These are phyloP conservation scores for Backusella psychrophila DNA, from an alignment of 192 early-diverging fungal genomes.

Conservation along the genomic window DNA sequence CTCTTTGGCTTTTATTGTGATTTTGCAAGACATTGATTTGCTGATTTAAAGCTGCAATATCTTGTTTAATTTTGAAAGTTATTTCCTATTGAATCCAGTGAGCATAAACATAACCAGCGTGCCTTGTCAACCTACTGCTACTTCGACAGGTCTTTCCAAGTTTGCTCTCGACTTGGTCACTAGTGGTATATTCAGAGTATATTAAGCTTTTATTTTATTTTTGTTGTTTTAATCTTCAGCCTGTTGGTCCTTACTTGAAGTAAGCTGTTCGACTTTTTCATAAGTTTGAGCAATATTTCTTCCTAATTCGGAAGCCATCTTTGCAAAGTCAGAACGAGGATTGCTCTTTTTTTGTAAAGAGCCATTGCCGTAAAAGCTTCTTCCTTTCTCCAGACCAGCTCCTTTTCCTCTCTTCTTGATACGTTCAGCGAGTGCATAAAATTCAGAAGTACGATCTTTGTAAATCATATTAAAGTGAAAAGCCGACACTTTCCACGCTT, in stretches of 20 bases:
- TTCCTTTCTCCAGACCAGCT: slow-evolving; percentile 16
- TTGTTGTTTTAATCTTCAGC: not conserved
- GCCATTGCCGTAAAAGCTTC: not conserved
- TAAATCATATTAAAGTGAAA: slow-evolving; percentile 30
- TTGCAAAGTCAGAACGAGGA: slow-evolving; percentile 69
- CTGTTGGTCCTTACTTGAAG: slow-evolving; percentile 47
- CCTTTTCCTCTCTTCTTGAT: slow-evolving; percentile 48
- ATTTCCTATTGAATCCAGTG: slow-evolving; percentile 59
- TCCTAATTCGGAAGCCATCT: slow-evolving; percentile 80
- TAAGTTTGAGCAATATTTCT: slow-evolving; percentile 85
- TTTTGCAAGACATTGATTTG: slow-evolving; percentile 86
- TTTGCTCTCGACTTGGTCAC: slow-evolving; percentile 1
- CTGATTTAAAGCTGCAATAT: slow-evolving; percentile 89
- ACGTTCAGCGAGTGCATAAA: slow-evolving; percentile 76
- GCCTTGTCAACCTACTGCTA: slow-evolving; percentile 54
- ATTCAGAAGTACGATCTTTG: slow-evolving; percentile 85
- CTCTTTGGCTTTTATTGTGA: slow-evolving; percentile 50
- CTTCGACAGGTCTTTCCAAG: slow-evolving; percentile 76
- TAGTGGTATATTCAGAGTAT: not conserved
- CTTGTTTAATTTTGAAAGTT: slow-evolving; percentile 91
- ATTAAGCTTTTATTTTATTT: not conserved
- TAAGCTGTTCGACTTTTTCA: slow-evolving; percentile 82
- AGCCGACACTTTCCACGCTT: not conserved
- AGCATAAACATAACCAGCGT: not conserved
- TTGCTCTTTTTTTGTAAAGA: not conserved